These are phyloP conservation scores for Ilyonectria destructans DNA, from an alignment of 2,329 filamentous ascomycete genomes.

Conservation along the genomic window DNA sequence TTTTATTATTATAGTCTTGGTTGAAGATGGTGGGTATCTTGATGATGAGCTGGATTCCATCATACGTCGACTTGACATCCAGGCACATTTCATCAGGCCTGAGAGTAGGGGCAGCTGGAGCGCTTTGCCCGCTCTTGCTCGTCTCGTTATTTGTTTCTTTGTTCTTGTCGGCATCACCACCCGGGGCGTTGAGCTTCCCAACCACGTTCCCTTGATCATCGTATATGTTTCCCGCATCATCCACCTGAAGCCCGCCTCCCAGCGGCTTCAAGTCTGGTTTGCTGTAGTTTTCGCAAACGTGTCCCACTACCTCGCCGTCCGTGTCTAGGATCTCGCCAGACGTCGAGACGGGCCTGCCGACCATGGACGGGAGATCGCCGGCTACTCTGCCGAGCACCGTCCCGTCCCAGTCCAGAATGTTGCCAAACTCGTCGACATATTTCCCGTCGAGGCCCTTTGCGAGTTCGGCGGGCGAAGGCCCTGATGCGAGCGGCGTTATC, in stretches of 20 bases:
- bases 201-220: constrained; percentile 72
- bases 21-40: constrained; percentile 72
- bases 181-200: constrained; percentile 72
- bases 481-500: constrained; percentile 58
- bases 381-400: constrained; percentile 68
- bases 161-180: neutral
- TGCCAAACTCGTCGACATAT: constrained; percentile 69
- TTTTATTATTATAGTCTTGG: constrained; percentile 44
- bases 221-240: constrained; percentile 71
- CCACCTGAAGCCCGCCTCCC: constrained; percentile 69
- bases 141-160: constrained; percentile 16
- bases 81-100: constrained; percentile 70
- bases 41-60: constrained; percentile 72
- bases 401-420: constrained; percentile 66
- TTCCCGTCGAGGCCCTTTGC: constrained; percentile 64
- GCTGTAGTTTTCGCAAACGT: constrained; percentile 74
- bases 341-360: constrained; percentile 63
- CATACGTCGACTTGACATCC: constrained; percentile 72
- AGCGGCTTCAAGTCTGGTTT: constrained; percentile 68
- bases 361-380: constrained; percentile 70
- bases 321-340: constrained; percentile 76
- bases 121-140: constrained; percentile 13
- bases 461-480: constrained; percentile 54
- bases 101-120: constrained; percentile 54
- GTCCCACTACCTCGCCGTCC: constrained; percentile 85